Conservation (phyloP, 2,329 filamentous ascomycete species). For the Trichoderma atrobrunneum region DNA sequence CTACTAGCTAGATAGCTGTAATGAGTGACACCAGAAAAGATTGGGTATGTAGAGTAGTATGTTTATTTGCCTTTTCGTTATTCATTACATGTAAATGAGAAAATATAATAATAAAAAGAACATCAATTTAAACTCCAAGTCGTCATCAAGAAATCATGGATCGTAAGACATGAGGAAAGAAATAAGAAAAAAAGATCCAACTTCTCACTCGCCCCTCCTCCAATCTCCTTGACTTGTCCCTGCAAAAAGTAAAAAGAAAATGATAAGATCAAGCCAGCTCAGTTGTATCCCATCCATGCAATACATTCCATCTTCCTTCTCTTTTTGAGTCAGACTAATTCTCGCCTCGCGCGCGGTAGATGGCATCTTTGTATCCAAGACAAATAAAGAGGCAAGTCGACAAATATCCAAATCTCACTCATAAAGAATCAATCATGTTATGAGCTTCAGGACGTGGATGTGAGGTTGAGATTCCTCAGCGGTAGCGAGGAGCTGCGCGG, state of each 20-base stretch:
- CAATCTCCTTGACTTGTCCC: background rate
- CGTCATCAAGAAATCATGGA: constrained; percentile 14
- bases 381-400: background rate
- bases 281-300: constrained; percentile 2
- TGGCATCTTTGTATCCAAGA: constrained; percentile 1
- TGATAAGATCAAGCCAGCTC: background rate
- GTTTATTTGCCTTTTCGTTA: constrained; percentile 16
- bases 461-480: constrained; percentile 15
- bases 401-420: background rate
- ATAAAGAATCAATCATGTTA: background rate
- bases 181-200: constrained; percentile 1
- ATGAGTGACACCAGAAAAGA: background rate
- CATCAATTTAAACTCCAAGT: constrained; percentile 18
- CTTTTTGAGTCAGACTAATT: background rate
- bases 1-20: too few relatives aligned
- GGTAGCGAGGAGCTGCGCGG: constrained; percentile 28
- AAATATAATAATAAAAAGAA: background rate
- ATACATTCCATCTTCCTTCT: background rate
- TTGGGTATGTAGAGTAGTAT: background rate
- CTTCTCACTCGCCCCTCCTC: background rate
- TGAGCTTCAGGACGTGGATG: background rate
- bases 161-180: constrained; percentile 14
- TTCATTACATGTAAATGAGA: constrained; percentile 12
- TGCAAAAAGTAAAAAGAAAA: background rate
- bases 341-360: background rate